phyloP scores from a whole-genome alignment of 768 basidiomycete species.

The Suillus placidus region DNA sequence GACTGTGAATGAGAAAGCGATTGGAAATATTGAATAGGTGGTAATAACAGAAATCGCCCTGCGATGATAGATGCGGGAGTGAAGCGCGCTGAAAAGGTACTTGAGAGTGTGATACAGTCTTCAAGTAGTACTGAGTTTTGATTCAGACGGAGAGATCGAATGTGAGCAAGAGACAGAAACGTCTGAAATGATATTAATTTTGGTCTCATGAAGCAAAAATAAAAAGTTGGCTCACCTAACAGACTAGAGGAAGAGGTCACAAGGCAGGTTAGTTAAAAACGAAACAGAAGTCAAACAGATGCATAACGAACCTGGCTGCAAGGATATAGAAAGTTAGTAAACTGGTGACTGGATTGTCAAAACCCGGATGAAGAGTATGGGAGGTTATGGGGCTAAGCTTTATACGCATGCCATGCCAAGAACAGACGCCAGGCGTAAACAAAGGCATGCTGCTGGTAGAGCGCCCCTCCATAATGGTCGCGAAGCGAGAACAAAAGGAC shows the following conservation, averaged over 20 bases:
- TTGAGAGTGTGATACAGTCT: constrained; percentile 30
- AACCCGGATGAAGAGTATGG: constrained; percentile 30
- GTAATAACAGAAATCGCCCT: constrained; percentile 31
- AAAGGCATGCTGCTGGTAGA: constrained; percentile 21
- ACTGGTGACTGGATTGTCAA: constrained; percentile 36
- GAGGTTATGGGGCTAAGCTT: constrained; percentile 18
- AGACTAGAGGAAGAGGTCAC: constrained; percentile 24
- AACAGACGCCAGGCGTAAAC: constrained; percentile 11
- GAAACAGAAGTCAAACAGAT: not conserved
- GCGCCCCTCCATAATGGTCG: constrained; percentile 22
- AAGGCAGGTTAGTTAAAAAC: constrained; percentile 17
- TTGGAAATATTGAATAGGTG: constrained; percentile 14
- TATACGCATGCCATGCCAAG: constrained; percentile 23
- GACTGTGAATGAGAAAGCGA: constrained; percentile 3
- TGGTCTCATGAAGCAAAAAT: not conserved
- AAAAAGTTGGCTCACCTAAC: constrained; percentile 22
- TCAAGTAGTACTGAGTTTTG: constrained; percentile 22
- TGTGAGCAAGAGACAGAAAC: constrained; percentile 16
- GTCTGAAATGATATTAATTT: constrained; percentile 10
- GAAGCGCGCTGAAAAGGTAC: constrained; percentile 25
- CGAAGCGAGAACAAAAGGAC: constrained; percentile 39
- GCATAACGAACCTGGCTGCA: constrained; percentile 33
- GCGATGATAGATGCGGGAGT: constrained; percentile 32
- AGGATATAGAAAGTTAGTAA: constrained; percentile 14
- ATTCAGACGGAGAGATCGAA: constrained; percentile 30